phyloP scores from a whole-genome alignment of 352 stramenopile genomes.

The Phytopythium chamaehyphon region DNA sequence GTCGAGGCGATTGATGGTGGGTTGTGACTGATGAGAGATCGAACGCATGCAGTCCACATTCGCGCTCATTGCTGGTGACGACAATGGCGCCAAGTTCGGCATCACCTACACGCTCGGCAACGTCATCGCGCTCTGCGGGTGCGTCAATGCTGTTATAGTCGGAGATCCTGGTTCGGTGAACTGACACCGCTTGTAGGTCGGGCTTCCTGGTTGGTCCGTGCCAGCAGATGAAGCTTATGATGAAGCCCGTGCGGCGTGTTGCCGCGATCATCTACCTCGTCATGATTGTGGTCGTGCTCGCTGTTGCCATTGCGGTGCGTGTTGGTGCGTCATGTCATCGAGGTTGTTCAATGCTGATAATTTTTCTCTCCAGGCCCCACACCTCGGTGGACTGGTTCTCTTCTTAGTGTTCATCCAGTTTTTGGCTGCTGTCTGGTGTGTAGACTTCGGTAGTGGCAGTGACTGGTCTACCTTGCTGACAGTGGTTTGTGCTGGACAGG shows the following conservation, averaged over 20 bases:
- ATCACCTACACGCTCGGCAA: slow-evolving; percentile 82
- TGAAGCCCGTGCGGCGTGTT: slow-evolving; percentile 74
- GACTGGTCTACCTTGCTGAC: not conserved
- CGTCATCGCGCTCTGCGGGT: slow-evolving; percentile 82
- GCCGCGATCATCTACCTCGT: slow-evolving; percentile 67
- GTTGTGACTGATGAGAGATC: not conserved
- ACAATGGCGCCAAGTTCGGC: slow-evolving; percentile 75
- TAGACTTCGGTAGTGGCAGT: no score
- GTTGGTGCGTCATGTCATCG: not conserved
- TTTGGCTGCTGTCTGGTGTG: slow-evolving; percentile 63
- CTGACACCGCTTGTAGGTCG: slow-evolving; percentile 30
- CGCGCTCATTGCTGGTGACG: slow-evolving; percentile 57
- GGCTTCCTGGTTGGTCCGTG: slow-evolving; percentile 76
- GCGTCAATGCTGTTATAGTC: slow-evolving; percentile 2
- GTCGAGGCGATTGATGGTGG: not conserved
- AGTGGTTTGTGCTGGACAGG: slow-evolving; percentile 19
- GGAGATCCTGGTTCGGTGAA: not conserved
- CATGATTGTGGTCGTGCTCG: slow-evolving; percentile 77
- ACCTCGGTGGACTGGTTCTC: slow-evolving; percentile 72
- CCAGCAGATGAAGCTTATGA: slow-evolving; percentile 86
- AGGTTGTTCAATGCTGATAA: not conserved
- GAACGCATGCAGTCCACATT: slow-evolving; percentile 58
- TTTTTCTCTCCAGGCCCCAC: slow-evolving; percentile 28
- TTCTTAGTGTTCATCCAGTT: slow-evolving; percentile 79
- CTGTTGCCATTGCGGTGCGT: slow-evolving; percentile 60